A percentile compares a stretch with the other conserved stretches of the same genome.
These are phyloP conservation scores for Salix brachista DNA, from an alignment of 345 rosid genomes.

Conservation along the genomic window DNA sequence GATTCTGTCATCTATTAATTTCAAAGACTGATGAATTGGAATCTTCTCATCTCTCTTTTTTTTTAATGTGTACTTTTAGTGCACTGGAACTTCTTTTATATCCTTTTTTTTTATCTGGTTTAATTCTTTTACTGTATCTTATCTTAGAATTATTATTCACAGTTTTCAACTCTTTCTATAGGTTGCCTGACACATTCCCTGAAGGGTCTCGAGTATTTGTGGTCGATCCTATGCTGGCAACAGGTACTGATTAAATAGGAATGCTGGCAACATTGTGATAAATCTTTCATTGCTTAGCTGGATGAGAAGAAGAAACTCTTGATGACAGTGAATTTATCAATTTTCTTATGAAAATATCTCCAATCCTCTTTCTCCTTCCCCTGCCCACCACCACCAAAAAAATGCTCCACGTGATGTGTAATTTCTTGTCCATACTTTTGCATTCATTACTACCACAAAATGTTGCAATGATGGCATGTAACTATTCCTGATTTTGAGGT, in stretches of 20 bases:
- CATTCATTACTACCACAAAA: background rate
- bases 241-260: conserved; percentile 44
- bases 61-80: background rate
- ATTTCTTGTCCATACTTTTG: too few relatives aligned
- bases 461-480: conserved; percentile 2
- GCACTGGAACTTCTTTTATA: background rate
- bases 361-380: too few relatives aligned
- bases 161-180: conserved; percentile 26
- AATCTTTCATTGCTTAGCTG: too few relatives aligned
- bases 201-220: conserved; percentile 66
- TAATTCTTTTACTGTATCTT: background rate
- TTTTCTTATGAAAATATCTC: too few relatives aligned
- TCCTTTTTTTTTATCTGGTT: background rate
- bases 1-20: background rate
- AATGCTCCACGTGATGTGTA: too few relatives aligned
- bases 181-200: conserved; percentile 76
- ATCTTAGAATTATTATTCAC: background rate
- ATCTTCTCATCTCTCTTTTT: background rate
- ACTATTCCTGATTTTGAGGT: background rate
- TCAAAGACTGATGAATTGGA: background rate
- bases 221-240: conserved; percentile 88
- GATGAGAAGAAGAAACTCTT: too few relatives aligned
- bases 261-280: background rate
- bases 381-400: too few relatives aligned
- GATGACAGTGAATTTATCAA: too few relatives aligned